Evolutionary conservation across 192 early-diverging fungal species (phyloP).

Genomic region (Ambispora gerdemannii): DNA sequence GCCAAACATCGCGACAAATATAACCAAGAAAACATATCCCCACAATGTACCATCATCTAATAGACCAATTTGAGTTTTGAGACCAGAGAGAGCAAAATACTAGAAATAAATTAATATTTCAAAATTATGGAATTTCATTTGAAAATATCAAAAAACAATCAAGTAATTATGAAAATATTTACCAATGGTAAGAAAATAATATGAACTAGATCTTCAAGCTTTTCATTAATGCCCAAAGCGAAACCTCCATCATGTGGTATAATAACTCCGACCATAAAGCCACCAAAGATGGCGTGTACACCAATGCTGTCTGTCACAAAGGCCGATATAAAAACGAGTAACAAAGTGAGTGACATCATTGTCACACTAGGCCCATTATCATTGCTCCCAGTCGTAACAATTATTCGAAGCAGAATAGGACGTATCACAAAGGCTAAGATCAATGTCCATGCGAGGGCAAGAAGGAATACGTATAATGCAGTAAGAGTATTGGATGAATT

Average conservation of each 20-base stretch:
- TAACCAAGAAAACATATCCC: conserved; percentile 75
- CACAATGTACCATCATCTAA: conserved; percentile 69
- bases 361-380: conserved; percentile 52
- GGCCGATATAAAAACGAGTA: conserved; percentile 67
- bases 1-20: conserved; percentile 74
- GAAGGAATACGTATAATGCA: conserved; percentile 81
- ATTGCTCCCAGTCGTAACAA: conserved; percentile 47
- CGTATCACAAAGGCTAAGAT: conserved; percentile 67
- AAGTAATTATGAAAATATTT: conserved; percentile 17
- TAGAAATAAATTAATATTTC: conserved; percentile 29
- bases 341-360: conserved; percentile 70
- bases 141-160: neutral
- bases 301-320: conserved; percentile 86
- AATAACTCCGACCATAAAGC: conserved; percentile 82
- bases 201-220: conserved; percentile 86
- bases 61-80: conserved; percentile 80
- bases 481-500: conserved; percentile 67
- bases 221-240: conserved; percentile 82
- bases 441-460: conserved; percentile 63
- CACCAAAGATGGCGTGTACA: conserved; percentile 93
- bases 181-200: conserved; percentile 85
- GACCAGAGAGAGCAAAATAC: conserved; percentile 91
- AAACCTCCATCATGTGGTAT: conserved; percentile 87
- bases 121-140: neutral
- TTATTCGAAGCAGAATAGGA: conserved; percentile 58